Evolutionary conservation across 352 stramenopile genomes (phyloP).

Genomic region (Phytophthora agathidicida): DNA sequence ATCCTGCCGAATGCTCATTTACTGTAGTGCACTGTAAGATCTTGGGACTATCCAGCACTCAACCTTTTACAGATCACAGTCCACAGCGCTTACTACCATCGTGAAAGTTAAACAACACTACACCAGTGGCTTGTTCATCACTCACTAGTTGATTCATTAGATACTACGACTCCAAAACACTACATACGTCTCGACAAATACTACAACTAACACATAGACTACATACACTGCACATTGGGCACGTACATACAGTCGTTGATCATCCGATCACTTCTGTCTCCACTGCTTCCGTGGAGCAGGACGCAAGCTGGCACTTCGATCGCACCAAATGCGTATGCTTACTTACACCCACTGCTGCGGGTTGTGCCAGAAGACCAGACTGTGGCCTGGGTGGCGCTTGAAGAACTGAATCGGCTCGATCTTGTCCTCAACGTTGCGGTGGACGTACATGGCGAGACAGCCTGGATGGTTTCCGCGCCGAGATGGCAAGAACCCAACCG

Average conservation of each 20-base stretch:
- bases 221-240: conserved; percentile 2
- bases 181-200: conserved; percentile 12
- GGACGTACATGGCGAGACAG: conserved; percentile 64
- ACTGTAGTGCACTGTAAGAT: too few species aligned
- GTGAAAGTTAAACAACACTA: background rate
- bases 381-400: conserved; percentile 39
- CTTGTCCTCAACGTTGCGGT: conserved; percentile 58
- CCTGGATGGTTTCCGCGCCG: conserved; percentile 39
- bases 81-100: background rate
- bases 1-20: conserved; percentile 1
- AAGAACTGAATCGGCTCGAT: conserved; percentile 72
- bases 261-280: background rate
- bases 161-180: background rate
- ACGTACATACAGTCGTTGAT: conserved; percentile 1
- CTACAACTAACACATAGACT: conserved; percentile 12
- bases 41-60: too few species aligned
- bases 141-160: conserved; percentile 14
- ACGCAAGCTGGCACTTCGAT: conserved; percentile 17
- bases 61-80: background rate
- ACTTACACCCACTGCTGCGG: conserved; percentile 34
- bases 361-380: conserved; percentile 17
- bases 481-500: conserved; percentile 61
- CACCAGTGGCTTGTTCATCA: background rate
- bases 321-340: conserved; percentile 1
- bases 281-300: background rate